phyloP scores from a whole-genome alignment of 1,284 basidiomycete genomes.

The Cronartium quercuum region DNA sequence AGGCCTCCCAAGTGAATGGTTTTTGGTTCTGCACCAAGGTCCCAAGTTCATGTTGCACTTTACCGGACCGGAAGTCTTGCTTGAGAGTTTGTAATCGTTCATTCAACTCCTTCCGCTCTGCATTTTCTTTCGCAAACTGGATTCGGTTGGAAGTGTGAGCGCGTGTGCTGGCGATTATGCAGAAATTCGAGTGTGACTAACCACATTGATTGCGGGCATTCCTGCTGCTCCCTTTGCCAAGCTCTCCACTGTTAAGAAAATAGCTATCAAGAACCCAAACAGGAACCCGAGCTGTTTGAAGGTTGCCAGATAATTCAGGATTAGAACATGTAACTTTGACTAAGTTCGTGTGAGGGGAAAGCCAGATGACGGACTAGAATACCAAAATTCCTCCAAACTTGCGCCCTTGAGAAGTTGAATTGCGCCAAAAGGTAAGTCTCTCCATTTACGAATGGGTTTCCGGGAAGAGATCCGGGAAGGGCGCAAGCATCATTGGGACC shows the following conservation, averaged over 20 bases:
- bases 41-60: neutral
- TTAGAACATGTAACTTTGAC: neutral
- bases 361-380: conserved; percentile 6
- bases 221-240: neutral
- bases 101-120: neutral
- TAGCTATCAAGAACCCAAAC: conserved; percentile 49
- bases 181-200: neutral
- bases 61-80: neutral
- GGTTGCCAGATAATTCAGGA: neutral
- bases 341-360: neutral
- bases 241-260: conserved; percentile 43
- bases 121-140: neutral
- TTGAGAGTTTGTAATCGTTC: neutral
- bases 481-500: conserved; percentile 51
- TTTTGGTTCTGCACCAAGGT: neutral
- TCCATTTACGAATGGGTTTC: conserved; percentile 48
- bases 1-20: conserved; percentile 51
- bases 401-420: neutral
- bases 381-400: conserved; percentile 27
- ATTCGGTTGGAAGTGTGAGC: neutral
- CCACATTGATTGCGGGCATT: conserved; percentile 1
- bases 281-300: conserved; percentile 41
- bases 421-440: conserved; percentile 46
- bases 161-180: too few species aligned
- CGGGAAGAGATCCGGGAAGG: conserved; percentile 47